These are phyloP conservation scores for Saccharomycopsis schoenii DNA, from an alignment of 805 yeast genomes.

Conservation along the genomic window DNA sequence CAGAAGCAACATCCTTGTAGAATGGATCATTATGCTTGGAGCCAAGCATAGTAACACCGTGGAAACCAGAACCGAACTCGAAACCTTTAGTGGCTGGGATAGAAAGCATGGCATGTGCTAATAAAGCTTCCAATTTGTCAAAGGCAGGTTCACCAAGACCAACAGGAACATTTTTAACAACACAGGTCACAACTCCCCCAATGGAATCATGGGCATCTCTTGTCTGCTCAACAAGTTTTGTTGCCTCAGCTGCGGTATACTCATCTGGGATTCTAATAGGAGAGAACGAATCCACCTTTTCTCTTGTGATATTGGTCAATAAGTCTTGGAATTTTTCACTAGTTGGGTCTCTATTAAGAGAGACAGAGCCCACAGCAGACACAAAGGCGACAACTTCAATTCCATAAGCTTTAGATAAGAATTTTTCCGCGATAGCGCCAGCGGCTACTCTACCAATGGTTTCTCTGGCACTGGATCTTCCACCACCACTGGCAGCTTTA, in stretches of 20 bases:
- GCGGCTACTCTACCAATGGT: conserved; percentile 99
- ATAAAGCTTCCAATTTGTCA: conserved; percentile 88
- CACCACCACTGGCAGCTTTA: conserved; percentile 95
- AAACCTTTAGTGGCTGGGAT: conserved; percentile 98
- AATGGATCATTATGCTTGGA: conserved; percentile 92
- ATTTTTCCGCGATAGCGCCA: conserved; percentile 95
- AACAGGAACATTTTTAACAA: conserved; percentile 82
- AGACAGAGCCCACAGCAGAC: conserved; percentile 75
- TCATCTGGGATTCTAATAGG: conserved; percentile 92
- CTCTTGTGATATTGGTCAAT: conserved; percentile 73
- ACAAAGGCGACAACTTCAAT: conserved; percentile 95
- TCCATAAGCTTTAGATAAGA: conserved; percentile 59
- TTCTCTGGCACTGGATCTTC: conserved; percentile 94
- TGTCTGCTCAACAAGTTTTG: conserved; percentile 74
- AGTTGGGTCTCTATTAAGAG: conserved; percentile 65
- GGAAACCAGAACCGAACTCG: conserved; percentile 94
- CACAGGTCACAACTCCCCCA: conserved; percentile 98
- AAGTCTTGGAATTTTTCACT: conserved; percentile 55
- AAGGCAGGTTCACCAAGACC: conserved; percentile 98
- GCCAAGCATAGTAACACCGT: conserved; percentile 84
- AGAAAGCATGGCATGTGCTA: conserved; percentile 97
- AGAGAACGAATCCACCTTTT: conserved; percentile 75
- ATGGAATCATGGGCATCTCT: conserved; percentile 85
- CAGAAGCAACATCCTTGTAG: conserved; percentile 44
- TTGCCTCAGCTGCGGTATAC: conserved; percentile 64